These are phyloP conservation scores for Cicer judaicum DNA, from an alignment of 306 rosid genomes.

Conservation along the genomic window DNA sequence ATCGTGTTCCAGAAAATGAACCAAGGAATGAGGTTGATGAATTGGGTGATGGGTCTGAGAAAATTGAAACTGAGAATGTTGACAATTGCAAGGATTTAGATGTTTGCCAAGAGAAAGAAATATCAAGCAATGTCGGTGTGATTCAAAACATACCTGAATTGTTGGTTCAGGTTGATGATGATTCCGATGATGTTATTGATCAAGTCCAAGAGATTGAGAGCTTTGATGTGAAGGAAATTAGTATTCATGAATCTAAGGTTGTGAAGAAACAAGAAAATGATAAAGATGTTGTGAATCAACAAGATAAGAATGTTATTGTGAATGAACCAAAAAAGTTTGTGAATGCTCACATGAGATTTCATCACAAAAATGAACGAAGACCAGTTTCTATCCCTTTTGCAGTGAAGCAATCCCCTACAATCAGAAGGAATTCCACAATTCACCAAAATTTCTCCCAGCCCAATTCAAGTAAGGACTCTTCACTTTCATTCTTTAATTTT, in stretches of 20 bases:
- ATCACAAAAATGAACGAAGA: slow-evolving; percentile 49
- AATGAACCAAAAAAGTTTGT: slow-evolving; percentile 39
- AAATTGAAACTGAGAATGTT: slow-evolving; percentile 51
- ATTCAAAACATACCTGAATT: slow-evolving; percentile 47
- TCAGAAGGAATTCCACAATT: slow-evolving; percentile 52
- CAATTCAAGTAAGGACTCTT: slow-evolving; percentile 53
- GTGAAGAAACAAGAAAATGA: slow-evolving; percentile 49
- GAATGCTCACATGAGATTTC: slow-evolving; percentile 48
- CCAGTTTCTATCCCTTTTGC: slow-evolving; percentile 46
- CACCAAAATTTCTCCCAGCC: slow-evolving; percentile 48
- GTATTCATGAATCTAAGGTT: slow-evolving; percentile 47
- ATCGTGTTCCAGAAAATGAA: slow-evolving; percentile 41
- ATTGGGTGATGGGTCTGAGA: slow-evolving; percentile 46
- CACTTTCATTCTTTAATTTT: slow-evolving; percentile 1
- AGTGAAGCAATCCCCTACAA: slow-evolving; percentile 54
- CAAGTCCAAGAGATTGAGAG: slow-evolving; percentile 47
- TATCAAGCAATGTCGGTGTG: slow-evolving; percentile 44
- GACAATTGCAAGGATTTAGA: slow-evolving; percentile 57
- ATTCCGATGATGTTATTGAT: slow-evolving; percentile 30
- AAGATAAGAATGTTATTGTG: slow-evolving; percentile 50
- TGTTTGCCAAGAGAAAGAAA: slow-evolving; percentile 64
- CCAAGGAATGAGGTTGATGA: slow-evolving; percentile 41
- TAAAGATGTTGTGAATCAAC: slow-evolving; percentile 47
- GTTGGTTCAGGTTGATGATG: slow-evolving; percentile 35
- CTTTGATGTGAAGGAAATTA: slow-evolving; percentile 70